Conservation (phyloP, 208 protist species). For the Tritrichomonas musculus region DNA sequence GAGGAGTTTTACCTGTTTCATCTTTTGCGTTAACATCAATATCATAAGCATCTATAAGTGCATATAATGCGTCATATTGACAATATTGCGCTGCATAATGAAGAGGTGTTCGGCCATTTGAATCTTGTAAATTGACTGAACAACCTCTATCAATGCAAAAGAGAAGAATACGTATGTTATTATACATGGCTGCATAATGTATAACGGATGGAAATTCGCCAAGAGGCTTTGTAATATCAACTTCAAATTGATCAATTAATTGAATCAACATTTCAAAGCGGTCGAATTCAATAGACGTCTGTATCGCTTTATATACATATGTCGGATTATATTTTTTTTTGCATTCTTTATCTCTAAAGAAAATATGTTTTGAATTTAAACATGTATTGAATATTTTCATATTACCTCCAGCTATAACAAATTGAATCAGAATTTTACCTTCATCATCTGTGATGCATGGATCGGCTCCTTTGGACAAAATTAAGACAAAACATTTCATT, state of each 20-base stretch:
- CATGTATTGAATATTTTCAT: neutral
- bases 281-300: neutral
- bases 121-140: neutral
- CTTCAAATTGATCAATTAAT: neutral
- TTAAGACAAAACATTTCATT: neutral
- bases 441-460: neutral
- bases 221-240: neutral
- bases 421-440: neutral
- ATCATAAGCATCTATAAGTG: neutral
- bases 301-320: neutral
- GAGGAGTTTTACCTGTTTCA: neutral
- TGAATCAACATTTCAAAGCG: neutral
- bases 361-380: neutral
- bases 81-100: neutral
- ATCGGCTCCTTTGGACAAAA: neutral
- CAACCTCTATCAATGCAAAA: neutral
- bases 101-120: neutral
- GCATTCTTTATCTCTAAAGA: neutral
- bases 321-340: neutral
- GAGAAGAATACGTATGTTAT: neutral
- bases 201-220: neutral
- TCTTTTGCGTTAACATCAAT: neutral
- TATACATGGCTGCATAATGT: neutral
- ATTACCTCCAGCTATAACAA: constrained; percentile 9
- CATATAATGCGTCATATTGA: neutral